Percentiles rank a stretch among this genome's conserved stretches.
Conservation (phyloP, 768 basidiomycete genomes). For the Mycena belliarum region DNA sequence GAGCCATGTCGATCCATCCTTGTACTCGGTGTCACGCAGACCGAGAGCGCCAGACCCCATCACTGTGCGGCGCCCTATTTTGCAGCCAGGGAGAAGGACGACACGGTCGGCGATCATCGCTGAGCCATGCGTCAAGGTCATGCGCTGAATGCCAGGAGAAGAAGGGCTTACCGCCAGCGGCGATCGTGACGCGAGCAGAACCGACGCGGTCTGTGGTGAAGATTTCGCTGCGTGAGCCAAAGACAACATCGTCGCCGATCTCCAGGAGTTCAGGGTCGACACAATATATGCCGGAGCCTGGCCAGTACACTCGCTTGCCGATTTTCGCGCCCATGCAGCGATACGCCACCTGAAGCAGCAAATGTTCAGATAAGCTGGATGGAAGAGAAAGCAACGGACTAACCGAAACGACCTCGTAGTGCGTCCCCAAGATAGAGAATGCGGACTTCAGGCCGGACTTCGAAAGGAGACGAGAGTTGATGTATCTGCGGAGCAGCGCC, state of each 20-base stretch:
- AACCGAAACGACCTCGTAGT: conserved; percentile 49
- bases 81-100: conserved; percentile 42
- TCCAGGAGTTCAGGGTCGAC: conserved; percentile 47
- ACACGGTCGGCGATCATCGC: conserved; percentile 53
- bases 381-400: conserved; percentile 5
- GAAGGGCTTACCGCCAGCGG: not conserved
- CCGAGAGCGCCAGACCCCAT: conserved; percentile 48
- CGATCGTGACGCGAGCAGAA: not conserved
- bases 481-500: conserved; percentile 34
- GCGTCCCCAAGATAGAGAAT: conserved; percentile 43
- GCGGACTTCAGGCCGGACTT: conserved; percentile 34
- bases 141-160: too few relatives aligned
- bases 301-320: conserved; percentile 27
- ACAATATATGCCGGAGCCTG: conserved; percentile 22
- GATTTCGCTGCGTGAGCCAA: conserved; percentile 44
- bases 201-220: conserved; percentile 30
- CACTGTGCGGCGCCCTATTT: conserved; percentile 39
- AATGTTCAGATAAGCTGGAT: conserved; percentile 26
- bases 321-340: conserved; percentile 50
- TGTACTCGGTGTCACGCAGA: conserved; percentile 39
- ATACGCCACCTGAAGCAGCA: too few relatives aligned
- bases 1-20: conserved; percentile 39
- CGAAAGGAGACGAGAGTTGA: conserved; percentile 38
- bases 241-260: conserved; percentile 49
- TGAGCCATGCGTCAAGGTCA: not conserved